phyloP scores from a whole-genome alignment of 768 basidiomycete species.

The Lentinula sp. region DNA sequence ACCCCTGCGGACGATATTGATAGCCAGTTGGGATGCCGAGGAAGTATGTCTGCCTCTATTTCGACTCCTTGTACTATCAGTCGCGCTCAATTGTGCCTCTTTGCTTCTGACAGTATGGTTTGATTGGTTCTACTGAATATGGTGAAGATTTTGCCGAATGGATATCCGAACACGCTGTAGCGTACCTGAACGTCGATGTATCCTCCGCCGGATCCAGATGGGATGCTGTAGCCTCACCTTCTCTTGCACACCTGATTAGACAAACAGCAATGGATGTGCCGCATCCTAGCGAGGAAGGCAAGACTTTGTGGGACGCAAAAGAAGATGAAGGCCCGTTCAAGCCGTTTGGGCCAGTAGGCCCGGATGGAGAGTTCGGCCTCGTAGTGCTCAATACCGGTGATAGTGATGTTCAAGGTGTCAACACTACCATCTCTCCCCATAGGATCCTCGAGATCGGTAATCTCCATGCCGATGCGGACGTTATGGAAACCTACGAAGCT shows the following conservation, averaged over 20 bases:
- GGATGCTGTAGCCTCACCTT: conserved; percentile 18
- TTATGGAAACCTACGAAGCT: conserved; percentile 31
- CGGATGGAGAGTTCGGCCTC: conserved; percentile 35
- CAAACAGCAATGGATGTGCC: conserved; percentile 63
- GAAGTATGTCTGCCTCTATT: conserved; percentile 29
- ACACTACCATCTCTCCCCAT: not conserved
- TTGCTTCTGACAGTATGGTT: conserved; percentile 54
- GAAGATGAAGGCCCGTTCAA: conserved; percentile 50
- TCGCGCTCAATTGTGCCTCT: not conserved
- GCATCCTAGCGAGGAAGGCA: conserved; percentile 59
- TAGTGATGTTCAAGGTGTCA: conserved; percentile 20
- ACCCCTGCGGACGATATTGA: conserved; percentile 63
- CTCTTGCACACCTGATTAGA: conserved; percentile 67
- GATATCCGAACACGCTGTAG: conserved; percentile 73
- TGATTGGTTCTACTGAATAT: conserved; percentile 88
- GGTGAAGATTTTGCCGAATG: conserved; percentile 87
- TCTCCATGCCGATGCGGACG: conserved; percentile 34
- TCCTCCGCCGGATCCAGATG: conserved; percentile 61
- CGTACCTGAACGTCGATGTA: conserved; percentile 80
- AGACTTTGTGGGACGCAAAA: conserved; percentile 76
- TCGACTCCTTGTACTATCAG: too few relatives aligned
- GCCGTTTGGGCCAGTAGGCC: conserved; percentile 38
- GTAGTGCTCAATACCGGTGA: conserved; percentile 57
- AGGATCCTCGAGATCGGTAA: conserved; percentile 10
- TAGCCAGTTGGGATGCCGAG: conserved; percentile 82